Base-by-base conservation (phyloP, 2,329 filamentous ascomycete genomes). In the Alternaria dauci region DNA sequence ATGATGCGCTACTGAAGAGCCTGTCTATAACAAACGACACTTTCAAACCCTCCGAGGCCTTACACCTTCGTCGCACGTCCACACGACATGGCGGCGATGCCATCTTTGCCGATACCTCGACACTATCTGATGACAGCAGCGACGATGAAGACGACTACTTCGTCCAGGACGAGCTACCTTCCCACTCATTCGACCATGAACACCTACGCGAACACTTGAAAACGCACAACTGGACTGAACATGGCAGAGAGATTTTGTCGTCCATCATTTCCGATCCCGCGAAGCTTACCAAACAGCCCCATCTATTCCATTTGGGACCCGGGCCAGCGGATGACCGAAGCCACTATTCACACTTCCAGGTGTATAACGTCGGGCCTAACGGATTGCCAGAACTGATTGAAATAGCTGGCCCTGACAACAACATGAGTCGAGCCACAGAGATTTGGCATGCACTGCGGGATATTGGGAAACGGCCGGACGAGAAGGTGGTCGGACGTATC, bases 311-410 rank as follows among this genome's bases (percentile, higher is more conserved):
- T 9, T 76, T 68, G 25, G 68, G 79, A 18, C 79, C 79, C 46
- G 73, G 78, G 3, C 71, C 73, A 9, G 76, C 82, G 39, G 79
- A 80, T 4, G 83, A 84, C 59, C 67, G 74, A 14, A 76, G 71
- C 23, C 74, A 81, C 53, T 76, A 76, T 55, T 82, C 83, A 3
- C 85, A 85, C 16, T 86, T 86, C 62, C 85, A 87, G 64, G 82
- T 88, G 4, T 88, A 86, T 66, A 86, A 88, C 62, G 79, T 88
- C 12, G 81, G 80, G 1, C 73, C 74, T 4, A 81, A 86, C 55
- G 83, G 83, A 2, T 66, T 73, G 2, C 80, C 82, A 2, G 58
- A 81, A 8, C 66, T 78, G 2, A 73, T 80, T 3, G 78, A 80
- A 39, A 62, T 72, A 12, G 70, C 69, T 18, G 63, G 74, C 4